Percentiles rank a stretch among this genome's conserved stretches.
phyloP scores from a whole-genome alignment of 768 basidiomycete genomes.

The Imleria badia region DNA sequence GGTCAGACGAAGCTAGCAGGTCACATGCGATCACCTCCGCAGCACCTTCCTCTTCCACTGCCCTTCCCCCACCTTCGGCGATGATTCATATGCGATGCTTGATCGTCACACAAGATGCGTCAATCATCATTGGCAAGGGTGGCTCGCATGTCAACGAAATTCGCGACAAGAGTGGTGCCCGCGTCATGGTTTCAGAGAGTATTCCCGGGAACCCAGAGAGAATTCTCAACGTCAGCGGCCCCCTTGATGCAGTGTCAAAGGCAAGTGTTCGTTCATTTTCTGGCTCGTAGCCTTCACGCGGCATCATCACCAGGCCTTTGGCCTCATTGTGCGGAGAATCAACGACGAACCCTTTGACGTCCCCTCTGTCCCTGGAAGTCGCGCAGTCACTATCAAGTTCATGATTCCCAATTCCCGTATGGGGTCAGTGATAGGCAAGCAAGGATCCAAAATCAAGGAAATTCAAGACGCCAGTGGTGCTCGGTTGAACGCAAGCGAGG shows the following conservation, averaged over 20 bases:
- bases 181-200: constrained; percentile 97
- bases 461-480: constrained; percentile 99
- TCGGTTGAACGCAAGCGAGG: constrained; percentile 92
- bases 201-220: constrained; percentile 99
- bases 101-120: constrained; percentile 99
- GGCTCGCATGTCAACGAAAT: constrained; percentile 99
- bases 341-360: constrained; percentile 99
- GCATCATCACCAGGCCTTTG: constrained; percentile 73
- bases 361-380: constrained; percentile 95
- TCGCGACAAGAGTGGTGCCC: constrained; percentile 93
- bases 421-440: constrained; percentile 98
- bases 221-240: constrained; percentile 94
- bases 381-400: constrained; percentile 98
- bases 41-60: constrained; percentile 46
- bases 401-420: constrained; percentile 99
- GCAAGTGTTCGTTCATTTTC: constrained; percentile 40
- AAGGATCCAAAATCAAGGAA: constrained; percentile 98
- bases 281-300: neutral
- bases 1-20: constrained; percentile 37
- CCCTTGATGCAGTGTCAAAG: constrained; percentile 98
- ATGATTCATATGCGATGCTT: constrained; percentile 97
- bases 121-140: constrained; percentile 96
- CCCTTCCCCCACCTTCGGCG: constrained; percentile 61
- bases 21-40: constrained; percentile 49
- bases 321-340: constrained; percentile 96